A percentile compares a stretch with the other conserved stretches of the same genome.
These are phyloP conservation scores for Persicaria maculosa DNA, from an alignment of 148 eudicot genomes.

Conservation along the genomic window DNA sequence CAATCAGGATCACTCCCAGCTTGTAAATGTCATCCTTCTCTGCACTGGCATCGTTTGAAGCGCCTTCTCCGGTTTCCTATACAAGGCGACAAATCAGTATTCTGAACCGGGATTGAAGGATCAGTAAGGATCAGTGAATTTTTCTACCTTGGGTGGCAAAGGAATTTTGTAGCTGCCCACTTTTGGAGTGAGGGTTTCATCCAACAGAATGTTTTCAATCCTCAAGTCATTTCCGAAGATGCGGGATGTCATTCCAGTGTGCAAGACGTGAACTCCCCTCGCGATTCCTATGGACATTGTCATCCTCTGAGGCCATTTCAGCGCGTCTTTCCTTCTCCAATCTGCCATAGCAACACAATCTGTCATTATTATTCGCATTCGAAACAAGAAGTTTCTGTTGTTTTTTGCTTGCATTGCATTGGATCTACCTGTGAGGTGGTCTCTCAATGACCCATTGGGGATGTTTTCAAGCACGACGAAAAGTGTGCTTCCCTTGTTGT, in stretches of 20 bases:
- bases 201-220: slow-evolving; percentile 62
- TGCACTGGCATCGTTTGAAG: slow-evolving; percentile 24
- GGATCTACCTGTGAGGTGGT: slow-evolving; percentile 61
- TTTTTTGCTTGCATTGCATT: neutral
- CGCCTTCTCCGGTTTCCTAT: slow-evolving; percentile 24
- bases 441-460: slow-evolving; percentile 63
- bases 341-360: slow-evolving; percentile 26
- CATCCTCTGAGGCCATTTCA: slow-evolving; percentile 98
- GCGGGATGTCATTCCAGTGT: slow-evolving; percentile 56
- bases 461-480: slow-evolving; percentile 68
- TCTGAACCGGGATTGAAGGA: neutral
- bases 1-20: slow-evolving; percentile 65
- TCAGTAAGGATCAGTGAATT: neutral
- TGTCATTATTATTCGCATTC: neutral
- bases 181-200: slow-evolving; percentile 74
- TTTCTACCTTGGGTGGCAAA: slow-evolving; percentile 57
- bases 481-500: slow-evolving; percentile 45
- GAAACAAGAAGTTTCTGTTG: neutral
- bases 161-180: slow-evolving; percentile 67
- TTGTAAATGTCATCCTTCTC: slow-evolving; percentile 74
- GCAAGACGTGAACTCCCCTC: slow-evolving; percentile 76
- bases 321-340: slow-evolving; percentile 55
- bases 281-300: slow-evolving; percentile 73
- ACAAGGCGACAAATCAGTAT: neutral
- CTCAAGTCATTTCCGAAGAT: slow-evolving; percentile 63